A percentile compares a stretch with the other conserved stretches of the same genome.
phyloP scores from a whole-genome alignment of 2,329 filamentous ascomycete genomes.

The Pestalotiopsis sp. region DNA sequence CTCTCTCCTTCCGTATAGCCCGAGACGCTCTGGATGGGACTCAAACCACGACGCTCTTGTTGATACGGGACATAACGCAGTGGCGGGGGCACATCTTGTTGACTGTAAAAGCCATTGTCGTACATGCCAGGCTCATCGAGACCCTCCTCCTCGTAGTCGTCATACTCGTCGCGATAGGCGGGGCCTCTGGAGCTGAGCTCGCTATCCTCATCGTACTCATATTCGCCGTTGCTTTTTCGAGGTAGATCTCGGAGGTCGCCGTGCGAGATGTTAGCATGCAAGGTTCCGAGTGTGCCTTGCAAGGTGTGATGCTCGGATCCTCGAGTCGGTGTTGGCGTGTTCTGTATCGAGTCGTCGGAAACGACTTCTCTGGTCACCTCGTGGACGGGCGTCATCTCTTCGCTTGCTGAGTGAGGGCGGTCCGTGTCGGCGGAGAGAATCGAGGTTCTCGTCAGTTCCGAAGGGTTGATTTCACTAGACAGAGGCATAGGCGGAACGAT shows the following conservation, averaged over 20 bases:
- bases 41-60: conserved; percentile 72
- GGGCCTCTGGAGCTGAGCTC: conserved; percentile 46
- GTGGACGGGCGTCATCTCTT: conserved; percentile 61
- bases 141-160: conserved; percentile 47
- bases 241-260: conserved; percentile 60
- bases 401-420: conserved; percentile 69
- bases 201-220: conserved; percentile 52
- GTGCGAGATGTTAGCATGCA: conserved; percentile 66
- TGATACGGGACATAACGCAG: conserved; percentile 70
- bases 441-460: conserved; percentile 85
- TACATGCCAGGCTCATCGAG: conserved; percentile 35
- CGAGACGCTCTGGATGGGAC: conserved; percentile 90
- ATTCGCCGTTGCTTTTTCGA: conserved; percentile 44
- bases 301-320: conserved; percentile 50
- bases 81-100: conserved; percentile 66
- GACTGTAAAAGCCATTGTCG: conserved; percentile 54
- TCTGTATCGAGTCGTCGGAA: conserved; percentile 59
- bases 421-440: conserved; percentile 83
- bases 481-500: conserved; percentile 81
- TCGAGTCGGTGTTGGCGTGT: conserved; percentile 62
- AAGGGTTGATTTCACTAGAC: conserved; percentile 82
- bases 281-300: conserved; percentile 62
- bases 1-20: conserved; percentile 77
- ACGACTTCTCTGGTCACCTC: conserved; percentile 64
- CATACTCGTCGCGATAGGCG: conserved; percentile 34